A percentile compares a stretch with the other conserved stretches of the same genome.
Conservation (phyloP, 2,329 filamentous ascomycete genomes). For the Fusarium neocosmosporiellum region DNA sequence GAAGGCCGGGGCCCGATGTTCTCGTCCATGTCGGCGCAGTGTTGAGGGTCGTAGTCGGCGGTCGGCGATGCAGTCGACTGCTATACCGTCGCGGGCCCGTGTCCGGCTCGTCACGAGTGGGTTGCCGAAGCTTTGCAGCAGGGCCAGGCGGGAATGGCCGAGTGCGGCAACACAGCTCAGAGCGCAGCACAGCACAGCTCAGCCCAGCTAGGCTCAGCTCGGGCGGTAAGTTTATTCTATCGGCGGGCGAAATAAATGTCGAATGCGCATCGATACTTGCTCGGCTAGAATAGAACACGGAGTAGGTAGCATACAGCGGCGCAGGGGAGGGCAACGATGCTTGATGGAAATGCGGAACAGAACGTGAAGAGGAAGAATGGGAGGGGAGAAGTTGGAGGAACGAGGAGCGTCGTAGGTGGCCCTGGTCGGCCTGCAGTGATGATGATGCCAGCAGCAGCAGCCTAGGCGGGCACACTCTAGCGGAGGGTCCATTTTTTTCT, state of each 20-base stretch:
- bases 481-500: slow-evolving; percentile 30
- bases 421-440: slow-evolving; percentile 13
- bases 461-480: slow-evolving; percentile 30
- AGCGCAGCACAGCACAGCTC: slow-evolving; percentile 22
- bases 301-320: slow-evolving; percentile 9
- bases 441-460: slow-evolving; percentile 46
- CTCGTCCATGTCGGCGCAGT: slow-evolving; percentile 51
- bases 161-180: slow-evolving; percentile 36
- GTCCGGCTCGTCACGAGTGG: slow-evolving; percentile 13
- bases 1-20: slow-evolving; percentile 50
- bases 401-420: slow-evolving; percentile 30
- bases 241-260: slow-evolving; percentile 22
- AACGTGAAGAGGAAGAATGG: slow-evolving; percentile 15
- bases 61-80: slow-evolving; percentile 4
- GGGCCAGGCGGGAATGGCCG: slow-evolving; percentile 26
- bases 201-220: slow-evolving; percentile 35
- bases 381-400: slow-evolving; percentile 28
- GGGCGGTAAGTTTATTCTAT: slow-evolving; percentile 31
- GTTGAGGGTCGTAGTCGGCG: not conserved
- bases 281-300: slow-evolving; percentile 5
- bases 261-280: slow-evolving; percentile 32
- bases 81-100: slow-evolving; percentile 24
- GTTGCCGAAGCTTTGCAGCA: slow-evolving; percentile 26
- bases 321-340: slow-evolving; percentile 10
- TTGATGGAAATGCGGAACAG: slow-evolving; percentile 14